A percentile compares a stretch with the other conserved stretches of the same genome.
These are phyloP conservation scores for Ulvella scutata DNA, from an alignment of 139 green algal genomes.

Conservation along the genomic window DNA sequence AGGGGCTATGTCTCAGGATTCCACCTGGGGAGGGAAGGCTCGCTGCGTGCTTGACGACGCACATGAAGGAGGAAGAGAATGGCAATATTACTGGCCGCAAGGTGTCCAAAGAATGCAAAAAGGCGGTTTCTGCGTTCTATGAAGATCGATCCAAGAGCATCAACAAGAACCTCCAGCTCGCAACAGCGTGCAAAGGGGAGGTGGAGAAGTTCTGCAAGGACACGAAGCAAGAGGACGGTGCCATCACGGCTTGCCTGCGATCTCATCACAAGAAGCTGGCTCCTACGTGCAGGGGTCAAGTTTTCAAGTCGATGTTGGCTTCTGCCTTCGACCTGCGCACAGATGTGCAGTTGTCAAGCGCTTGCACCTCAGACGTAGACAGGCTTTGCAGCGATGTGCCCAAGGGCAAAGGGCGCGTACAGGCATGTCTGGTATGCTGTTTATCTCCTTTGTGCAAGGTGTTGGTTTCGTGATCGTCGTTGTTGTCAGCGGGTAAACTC, in stretches of 20 bases:
- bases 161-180: conserved; percentile 59
- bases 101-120: conserved; percentile 20
- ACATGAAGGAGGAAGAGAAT: neutral
- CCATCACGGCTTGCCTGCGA: conserved; percentile 50
- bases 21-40: neutral
- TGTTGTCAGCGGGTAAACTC: conserved; percentile 1
- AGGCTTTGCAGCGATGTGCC: conserved; percentile 40
- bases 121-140: conserved; percentile 32
- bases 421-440: conserved; percentile 51
- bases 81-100: conserved; percentile 9
- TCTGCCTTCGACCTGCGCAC: conserved; percentile 42
- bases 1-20: neutral
- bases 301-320: conserved; percentile 37
- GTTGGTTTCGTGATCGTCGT: neutral
- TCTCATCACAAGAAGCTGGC: conserved; percentile 28
- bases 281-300: conserved; percentile 26
- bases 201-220: conserved; percentile 42
- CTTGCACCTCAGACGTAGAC: conserved; percentile 30
- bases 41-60: neutral
- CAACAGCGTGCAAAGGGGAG: conserved; percentile 50
- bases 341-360: conserved; percentile 37
- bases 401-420: conserved; percentile 25
- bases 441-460: neutral
- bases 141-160: conserved; percentile 50
- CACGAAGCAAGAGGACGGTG: conserved; percentile 21